phyloP scores from a whole-genome alignment of 2,329 filamentous ascomycete genomes.

The Pseudocercospora eumusae region DNA sequence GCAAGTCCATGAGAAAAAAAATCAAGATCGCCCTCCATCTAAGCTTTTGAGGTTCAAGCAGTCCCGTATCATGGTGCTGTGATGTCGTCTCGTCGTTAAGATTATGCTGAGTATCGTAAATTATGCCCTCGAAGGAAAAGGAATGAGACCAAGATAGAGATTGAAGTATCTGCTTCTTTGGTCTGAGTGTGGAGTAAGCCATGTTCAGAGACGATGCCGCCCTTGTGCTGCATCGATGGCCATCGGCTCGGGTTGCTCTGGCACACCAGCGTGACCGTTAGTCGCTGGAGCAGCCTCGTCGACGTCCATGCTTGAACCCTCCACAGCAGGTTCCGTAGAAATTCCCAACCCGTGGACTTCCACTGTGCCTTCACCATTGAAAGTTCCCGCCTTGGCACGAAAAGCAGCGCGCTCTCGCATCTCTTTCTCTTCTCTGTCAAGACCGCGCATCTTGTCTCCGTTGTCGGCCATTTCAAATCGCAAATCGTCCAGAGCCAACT shows the following conservation, averaged over 20 bases:
- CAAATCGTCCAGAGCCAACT: conserved; percentile 50
- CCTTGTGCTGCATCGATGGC: conserved; percentile 13
- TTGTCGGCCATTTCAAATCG: conserved; percentile 51
- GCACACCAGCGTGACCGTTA: neutral
- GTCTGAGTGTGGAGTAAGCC: neutral
- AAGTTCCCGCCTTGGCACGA: conserved; percentile 21
- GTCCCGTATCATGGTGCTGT: neutral
- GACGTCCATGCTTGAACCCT: neutral
- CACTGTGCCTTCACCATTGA: conserved; percentile 23
- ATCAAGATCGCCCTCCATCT: neutral
- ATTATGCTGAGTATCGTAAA: conserved; percentile 1
- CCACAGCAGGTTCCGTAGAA: neutral
- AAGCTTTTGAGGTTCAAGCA: conserved; percentile 1
- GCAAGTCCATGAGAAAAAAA: neutral
- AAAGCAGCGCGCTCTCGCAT: conserved; percentile 48
- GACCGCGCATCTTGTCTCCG: conserved; percentile 47
- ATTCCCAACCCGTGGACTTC: conserved; percentile 26
- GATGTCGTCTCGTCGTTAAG: neutral
- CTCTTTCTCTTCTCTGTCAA: conserved; percentile 51
- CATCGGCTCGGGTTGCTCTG: conserved; percentile 13
- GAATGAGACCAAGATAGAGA: neutral
- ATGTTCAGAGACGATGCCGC: neutral
- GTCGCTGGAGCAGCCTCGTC: conserved; percentile 6
- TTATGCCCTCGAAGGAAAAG: neutral
- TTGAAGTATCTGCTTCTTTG: neutral